Base-by-base conservation (phyloP, 495 filamentous ascomycete species). In the Pseudomonodictys pantanalensis region DNA sequence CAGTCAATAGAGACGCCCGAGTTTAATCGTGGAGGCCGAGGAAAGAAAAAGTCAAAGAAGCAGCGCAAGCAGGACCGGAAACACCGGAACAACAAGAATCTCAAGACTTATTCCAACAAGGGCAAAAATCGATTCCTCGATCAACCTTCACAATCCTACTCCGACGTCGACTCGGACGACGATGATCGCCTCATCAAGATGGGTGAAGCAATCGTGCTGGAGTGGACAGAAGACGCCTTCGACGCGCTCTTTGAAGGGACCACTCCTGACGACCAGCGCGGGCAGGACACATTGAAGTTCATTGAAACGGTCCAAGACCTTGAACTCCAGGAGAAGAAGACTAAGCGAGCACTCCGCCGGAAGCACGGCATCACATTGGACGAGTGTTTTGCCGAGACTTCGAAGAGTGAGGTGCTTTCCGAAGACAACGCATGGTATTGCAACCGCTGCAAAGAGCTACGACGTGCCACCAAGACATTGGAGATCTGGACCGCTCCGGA, bases 391-490 rank as follows among this genome's bases (percentile, higher is more conserved):
- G 85, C 90, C 33, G 92, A 97, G 70, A 97, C 96, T 60, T 89
- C 91, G 67, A 92, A 90, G 70, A 85, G 90, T 55, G 93, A 98
- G 70, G 85, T 96, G 39, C 77, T 98, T 2, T 95, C 91, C 0
- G 89, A 95, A 69, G 88, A 91, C 62, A 92, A 98, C 68, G 91
- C 89, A 26, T 98, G 93, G 93, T 97, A 90, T 67, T 98, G 93
- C 63, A 91, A 90, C 54, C 83, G 90, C 42, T 98, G 93, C 80
- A 97, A 97, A 68, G 89, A 95, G 61, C 87, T 95, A 66, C 85
- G 88, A 9, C 84, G 89, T 23, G 93, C 95, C 18, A 91, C 83
- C 75, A 98, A 97, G 80, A 95, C 92, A 66, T 91, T 98, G 28
- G 90, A 97, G 69, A 79, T 98, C 2, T 98, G 93, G 93, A 96